Evolutionary conservation across 2,329 filamentous ascomycete genomes (phyloP).

Genomic region (Aspergillus japonicus): DNA sequence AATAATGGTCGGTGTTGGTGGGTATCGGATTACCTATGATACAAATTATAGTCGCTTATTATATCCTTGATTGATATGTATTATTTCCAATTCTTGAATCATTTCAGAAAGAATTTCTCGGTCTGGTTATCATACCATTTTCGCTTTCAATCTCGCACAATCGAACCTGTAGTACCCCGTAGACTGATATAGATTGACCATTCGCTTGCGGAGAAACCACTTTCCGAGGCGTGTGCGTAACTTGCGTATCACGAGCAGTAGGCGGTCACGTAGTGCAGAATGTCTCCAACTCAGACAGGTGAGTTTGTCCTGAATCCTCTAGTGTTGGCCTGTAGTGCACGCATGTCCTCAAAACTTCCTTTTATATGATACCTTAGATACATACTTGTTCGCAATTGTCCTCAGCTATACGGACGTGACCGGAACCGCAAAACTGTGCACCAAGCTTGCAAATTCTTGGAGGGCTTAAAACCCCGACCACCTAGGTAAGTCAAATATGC

Average conservation of each 20-base stretch:
- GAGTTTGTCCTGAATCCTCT: slow-evolving; percentile 17
- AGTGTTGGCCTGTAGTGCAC: slow-evolving; percentile 4
- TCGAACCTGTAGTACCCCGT: not conserved
- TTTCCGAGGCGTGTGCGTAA: not conserved
- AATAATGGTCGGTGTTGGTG: slow-evolving; percentile 12
- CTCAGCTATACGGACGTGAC: slow-evolving; percentile 1
- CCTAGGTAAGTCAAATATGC: not conserved
- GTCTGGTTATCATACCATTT: too few species aligned
- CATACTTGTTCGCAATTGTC: slow-evolving; percentile 1
- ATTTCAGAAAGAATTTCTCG: not conserved
- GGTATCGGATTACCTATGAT: slow-evolving; percentile 10
- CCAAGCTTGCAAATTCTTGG: not conserved
- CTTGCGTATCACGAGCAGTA: slow-evolving; percentile 14
- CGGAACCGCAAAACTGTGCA: slow-evolving; percentile 2
- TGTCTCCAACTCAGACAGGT: slow-evolving; percentile 17
- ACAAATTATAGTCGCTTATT: slow-evolving; percentile 10
- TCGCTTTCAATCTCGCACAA: not conserved
- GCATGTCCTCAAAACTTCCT: slow-evolving; percentile 1
- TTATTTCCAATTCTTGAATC: not conserved
- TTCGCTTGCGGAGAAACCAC: not conserved
- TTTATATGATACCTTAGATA: not conserved
- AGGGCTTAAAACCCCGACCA: not conserved
- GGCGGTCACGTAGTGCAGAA: slow-evolving; percentile 34
- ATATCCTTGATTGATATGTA: slow-evolving; percentile 3
- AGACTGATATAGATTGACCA: too few species aligned